Conservation (phyloP, 768 basidiomycete genomes). For the Galerina marginata region DNA sequence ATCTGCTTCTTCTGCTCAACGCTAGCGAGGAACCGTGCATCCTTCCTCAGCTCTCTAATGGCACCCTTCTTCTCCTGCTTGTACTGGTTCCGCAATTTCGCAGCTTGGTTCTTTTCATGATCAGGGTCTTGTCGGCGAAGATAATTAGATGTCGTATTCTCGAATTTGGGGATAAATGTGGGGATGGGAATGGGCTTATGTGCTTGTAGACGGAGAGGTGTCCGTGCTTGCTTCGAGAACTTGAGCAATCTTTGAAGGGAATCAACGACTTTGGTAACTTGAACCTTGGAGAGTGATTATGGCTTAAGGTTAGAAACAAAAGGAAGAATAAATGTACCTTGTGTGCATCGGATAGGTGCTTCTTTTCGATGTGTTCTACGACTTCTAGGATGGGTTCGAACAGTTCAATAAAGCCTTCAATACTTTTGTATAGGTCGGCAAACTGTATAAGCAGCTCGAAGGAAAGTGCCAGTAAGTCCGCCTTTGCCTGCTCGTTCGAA, state of each 20-base stretch:
- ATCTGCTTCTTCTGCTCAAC: conserved; percentile 85
- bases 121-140: conserved; percentile 88
- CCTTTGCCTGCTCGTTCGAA: conserved; percentile 69
- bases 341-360: conserved; percentile 52
- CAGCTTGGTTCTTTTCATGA: conserved; percentile 83
- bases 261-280: conserved; percentile 50
- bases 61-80: conserved; percentile 98
- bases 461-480: conserved; percentile 68
- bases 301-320: conserved; percentile 2
- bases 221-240: conserved; percentile 73
- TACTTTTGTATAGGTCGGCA: conserved; percentile 76
- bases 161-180: conserved; percentile 93
- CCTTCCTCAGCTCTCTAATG: conserved; percentile 94
- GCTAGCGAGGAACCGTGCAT: conserved; percentile 88
- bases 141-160: conserved; percentile 73
- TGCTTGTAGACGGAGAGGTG: conserved; percentile 82
- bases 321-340: conserved; percentile 48
- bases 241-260: conserved; percentile 67
- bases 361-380: conserved; percentile 55
- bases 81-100: conserved; percentile 86
- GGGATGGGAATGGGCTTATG: conserved; percentile 98
- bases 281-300: conserved; percentile 44
- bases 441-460: conserved; percentile 70
- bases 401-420: conserved; percentile 87
- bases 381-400: conserved; percentile 71